Percentiles rank a stretch among this genome's conserved stretches.
Evolutionary conservation across 305 asterid species (phyloP).

Genomic region (Fraxinus sp.): DNA sequence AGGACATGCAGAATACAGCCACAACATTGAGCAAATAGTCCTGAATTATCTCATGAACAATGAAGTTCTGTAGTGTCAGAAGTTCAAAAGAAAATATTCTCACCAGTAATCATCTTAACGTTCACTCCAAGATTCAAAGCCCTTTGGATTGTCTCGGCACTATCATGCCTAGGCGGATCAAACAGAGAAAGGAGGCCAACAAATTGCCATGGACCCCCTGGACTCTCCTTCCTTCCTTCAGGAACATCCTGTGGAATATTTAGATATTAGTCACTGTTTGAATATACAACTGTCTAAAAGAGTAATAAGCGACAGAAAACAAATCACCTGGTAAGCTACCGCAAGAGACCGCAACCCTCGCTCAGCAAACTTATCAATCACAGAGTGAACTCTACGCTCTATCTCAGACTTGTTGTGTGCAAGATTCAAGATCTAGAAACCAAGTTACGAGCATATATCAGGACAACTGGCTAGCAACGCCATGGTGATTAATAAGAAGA

Average conservation of each 20-base stretch:
- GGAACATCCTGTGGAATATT: slow-evolving; percentile 63
- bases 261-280: slow-evolving; percentile 16
- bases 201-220: slow-evolving; percentile 83
- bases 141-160: slow-evolving; percentile 74
- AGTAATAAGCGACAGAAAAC: slow-evolving; percentile 9
- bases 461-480: slow-evolving; percentile 22
- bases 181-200: slow-evolving; percentile 78
- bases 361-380: slow-evolving; percentile 65
- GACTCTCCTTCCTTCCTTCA: slow-evolving; percentile 66
- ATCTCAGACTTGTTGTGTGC: slow-evolving; percentile 63
- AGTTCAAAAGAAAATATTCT: slow-evolving; percentile 17
- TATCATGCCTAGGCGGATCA: slow-evolving; percentile 82
- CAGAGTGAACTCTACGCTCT: slow-evolving; percentile 60
- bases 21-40: neutral
- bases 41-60: neutral
- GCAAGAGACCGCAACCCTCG: slow-evolving; percentile 72
- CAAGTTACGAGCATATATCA: slow-evolving; percentile 18
- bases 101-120: slow-evolving; percentile 87
- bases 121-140: slow-evolving; percentile 78
- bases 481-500: slow-evolving; percentile 14
- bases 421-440: slow-evolving; percentile 55
- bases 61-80: neutral
- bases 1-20: neutral
- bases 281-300: neutral
- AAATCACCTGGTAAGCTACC: slow-evolving; percentile 68